Percentiles rank a stretch among this genome's conserved stretches.
phyloP scores from a whole-genome alignment of 345 rosid genomes.

The Camelina hispida region DNA sequence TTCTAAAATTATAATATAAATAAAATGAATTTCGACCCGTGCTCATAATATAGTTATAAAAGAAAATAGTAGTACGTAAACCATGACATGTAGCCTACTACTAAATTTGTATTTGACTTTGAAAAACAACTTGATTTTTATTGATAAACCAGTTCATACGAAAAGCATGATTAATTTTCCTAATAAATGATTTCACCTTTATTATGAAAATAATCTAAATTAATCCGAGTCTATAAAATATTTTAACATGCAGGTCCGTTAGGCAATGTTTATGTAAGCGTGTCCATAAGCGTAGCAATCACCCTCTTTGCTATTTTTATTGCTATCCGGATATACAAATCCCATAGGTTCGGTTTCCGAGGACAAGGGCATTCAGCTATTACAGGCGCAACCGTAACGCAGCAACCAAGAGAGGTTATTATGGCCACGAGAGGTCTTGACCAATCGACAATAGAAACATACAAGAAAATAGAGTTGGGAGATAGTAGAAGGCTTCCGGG shows the following conservation, averaged over 20 bases:
- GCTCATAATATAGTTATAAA: too few species aligned
- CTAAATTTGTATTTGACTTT: too few species aligned
- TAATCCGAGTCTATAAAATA: too few species aligned
- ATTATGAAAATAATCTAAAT: too few species aligned
- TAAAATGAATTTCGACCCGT: too few species aligned
- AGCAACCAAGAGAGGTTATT: slow-evolving; percentile 38
- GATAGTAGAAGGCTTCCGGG: slow-evolving; percentile 67
- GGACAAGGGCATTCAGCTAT: background rate
- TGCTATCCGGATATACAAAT: slow-evolving; percentile 41
- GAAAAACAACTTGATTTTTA: too few species aligned
- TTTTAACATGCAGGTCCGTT: slow-evolving; percentile 30
- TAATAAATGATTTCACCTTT: too few species aligned
- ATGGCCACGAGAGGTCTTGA: slow-evolving; percentile 56
- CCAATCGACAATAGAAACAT: slow-evolving; percentile 70
- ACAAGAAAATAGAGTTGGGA: slow-evolving; percentile 60
- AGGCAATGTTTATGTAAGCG: background rate
- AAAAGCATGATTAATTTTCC: too few species aligned
- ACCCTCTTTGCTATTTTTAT: slow-evolving; percentile 44
- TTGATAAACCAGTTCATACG: too few species aligned
- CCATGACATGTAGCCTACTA: too few species aligned
- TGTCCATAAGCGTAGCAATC: slow-evolving; percentile 50
- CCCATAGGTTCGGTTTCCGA: background rate
- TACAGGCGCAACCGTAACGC: slow-evolving; percentile 6
- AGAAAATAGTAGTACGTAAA: too few species aligned
- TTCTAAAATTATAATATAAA: too few species aligned